Evolutionary conservation across 345 rosid genomes (phyloP).

Genomic region (Toxicodendron radicans): DNA sequence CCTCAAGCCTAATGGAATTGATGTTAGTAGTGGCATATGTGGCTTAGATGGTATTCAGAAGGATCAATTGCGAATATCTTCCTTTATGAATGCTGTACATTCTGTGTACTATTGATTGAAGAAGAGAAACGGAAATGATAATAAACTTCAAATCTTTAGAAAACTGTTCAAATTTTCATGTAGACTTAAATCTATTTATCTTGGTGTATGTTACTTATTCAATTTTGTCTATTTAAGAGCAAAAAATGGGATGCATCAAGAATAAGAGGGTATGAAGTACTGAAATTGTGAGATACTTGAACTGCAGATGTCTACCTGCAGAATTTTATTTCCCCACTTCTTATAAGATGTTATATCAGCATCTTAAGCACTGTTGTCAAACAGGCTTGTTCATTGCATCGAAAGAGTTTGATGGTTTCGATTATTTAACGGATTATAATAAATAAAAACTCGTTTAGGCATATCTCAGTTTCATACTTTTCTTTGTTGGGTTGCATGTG

Average conservation of each 20-base stretch:
- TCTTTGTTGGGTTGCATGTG: neutral
- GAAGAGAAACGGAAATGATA: neutral
- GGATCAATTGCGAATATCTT: constrained; percentile 55
- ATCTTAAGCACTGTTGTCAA: neutral
- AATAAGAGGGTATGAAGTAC: neutral
- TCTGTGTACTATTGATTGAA: constrained; percentile 42
- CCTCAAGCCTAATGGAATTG: constrained; percentile 71
- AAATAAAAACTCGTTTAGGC: neutral
- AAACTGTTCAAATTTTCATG: neutral
- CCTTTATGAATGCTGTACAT: constrained; percentile 55
- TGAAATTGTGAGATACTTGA: neutral
- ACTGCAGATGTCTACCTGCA: neutral
- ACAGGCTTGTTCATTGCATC: neutral
- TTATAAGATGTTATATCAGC: neutral
- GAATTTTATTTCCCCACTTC: neutral
- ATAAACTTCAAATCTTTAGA: neutral
- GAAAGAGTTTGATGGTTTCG: neutral
- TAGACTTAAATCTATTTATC: neutral
- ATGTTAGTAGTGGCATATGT: constrained; percentile 88
- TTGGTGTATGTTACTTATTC: neutral
- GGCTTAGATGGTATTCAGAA: constrained; percentile 62
- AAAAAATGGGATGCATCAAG: neutral
- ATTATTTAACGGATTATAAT: neutral
- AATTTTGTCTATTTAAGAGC: neutral
- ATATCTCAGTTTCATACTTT: neutral